Conservation (phyloP, 331 rosid species). For the Pyracantha coccinea region DNA sequence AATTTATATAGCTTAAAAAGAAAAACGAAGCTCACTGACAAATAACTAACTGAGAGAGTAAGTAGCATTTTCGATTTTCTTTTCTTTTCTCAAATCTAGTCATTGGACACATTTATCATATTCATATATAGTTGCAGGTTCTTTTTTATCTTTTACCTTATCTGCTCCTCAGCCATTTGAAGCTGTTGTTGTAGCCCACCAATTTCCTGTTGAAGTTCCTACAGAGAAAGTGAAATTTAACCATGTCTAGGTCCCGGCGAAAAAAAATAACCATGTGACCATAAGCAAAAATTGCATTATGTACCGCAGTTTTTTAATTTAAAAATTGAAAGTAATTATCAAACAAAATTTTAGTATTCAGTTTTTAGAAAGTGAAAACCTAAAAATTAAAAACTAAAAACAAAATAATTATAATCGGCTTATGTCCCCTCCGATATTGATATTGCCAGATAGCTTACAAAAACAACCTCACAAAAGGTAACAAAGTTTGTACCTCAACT, state of each 20-base stretch:
- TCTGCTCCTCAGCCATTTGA: conserved; percentile 61
- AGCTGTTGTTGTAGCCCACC: conserved; percentile 51
- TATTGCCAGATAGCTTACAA: not conserved
- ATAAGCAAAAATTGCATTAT: too few relatives aligned
- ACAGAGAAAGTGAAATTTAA: not conserved
- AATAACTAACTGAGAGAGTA: too few relatives aligned
- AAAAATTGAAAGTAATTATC: too few relatives aligned
- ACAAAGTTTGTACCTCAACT: conserved; percentile 41
- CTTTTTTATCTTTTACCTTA: conserved; percentile 31
- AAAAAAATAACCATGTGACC: not conserved
- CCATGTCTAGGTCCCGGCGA: not conserved
- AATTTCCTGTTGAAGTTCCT: conserved; percentile 66
- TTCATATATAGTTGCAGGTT: not conserved
- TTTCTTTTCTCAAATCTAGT: too few relatives aligned
- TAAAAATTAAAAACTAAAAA: not conserved
- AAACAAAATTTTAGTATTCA: too few relatives aligned
- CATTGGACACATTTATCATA: not conserved
- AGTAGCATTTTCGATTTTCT: too few relatives aligned
- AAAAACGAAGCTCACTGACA: not conserved
- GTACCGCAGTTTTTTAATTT: too few relatives aligned
- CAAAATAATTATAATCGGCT: not conserved
- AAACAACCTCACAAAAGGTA: not conserved
- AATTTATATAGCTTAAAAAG: not conserved
- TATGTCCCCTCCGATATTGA: too few relatives aligned
- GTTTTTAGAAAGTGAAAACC: not conserved